phyloP scores from a whole-genome alignment of 139 green algal genomes.

The Diplosphaera chodatii region DNA sequence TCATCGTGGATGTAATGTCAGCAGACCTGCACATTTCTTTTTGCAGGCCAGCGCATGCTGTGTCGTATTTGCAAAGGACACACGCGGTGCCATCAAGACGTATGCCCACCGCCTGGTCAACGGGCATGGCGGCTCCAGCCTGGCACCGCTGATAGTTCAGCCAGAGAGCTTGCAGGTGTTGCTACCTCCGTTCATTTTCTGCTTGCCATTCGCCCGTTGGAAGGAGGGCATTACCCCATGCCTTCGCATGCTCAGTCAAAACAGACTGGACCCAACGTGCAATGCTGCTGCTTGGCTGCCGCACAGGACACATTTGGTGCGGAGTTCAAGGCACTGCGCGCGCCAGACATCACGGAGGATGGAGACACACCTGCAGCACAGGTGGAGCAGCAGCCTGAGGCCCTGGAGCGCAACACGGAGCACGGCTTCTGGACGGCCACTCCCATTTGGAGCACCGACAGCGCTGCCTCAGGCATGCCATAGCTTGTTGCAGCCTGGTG shows the following conservation, averaged over 20 bases:
- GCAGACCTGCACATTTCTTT: too few relatives aligned
- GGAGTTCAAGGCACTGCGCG: neutral
- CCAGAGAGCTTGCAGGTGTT: neutral
- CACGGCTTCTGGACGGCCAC: neutral
- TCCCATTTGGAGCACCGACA: neutral
- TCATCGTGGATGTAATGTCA: too few relatives aligned
- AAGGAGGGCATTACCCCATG: too few relatives aligned
- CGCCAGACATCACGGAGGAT: neutral
- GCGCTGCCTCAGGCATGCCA: neutral
- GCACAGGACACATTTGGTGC: neutral
- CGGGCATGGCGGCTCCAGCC: neutral
- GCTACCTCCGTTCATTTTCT: too few relatives aligned
- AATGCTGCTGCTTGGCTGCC: too few relatives aligned
- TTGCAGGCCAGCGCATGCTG: neutral
- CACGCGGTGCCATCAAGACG: neutral
- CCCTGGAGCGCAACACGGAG: neutral
- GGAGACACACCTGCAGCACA: neutral
- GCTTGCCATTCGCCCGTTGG: too few relatives aligned
- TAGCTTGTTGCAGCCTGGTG: too few relatives aligned
- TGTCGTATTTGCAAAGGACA: conserved; percentile 12
- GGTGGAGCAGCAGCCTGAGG: neutral
- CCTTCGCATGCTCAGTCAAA: too few relatives aligned
- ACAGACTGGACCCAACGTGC: too few relatives aligned
- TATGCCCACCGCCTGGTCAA: conserved; percentile 12
- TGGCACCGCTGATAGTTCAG: neutral